phyloP scores from a whole-genome alignment of 768 basidiomycete genomes.

The Termitomyces sp. region DNA sequence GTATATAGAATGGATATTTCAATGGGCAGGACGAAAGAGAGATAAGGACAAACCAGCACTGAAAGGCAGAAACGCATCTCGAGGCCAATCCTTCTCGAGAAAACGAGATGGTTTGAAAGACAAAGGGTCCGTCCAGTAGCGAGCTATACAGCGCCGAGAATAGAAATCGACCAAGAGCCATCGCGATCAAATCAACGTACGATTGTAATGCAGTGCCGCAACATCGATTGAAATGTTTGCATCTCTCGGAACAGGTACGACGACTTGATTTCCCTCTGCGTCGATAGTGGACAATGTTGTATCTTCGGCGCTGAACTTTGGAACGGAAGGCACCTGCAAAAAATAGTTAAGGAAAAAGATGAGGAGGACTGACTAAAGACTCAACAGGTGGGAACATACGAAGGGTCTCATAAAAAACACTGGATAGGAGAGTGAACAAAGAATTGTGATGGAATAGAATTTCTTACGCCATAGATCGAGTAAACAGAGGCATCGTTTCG shows the following conservation, averaged over 20 bases:
- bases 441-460: not conserved
- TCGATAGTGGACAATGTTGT: constrained; percentile 31
- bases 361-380: not conserved
- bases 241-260: constrained; percentile 38
- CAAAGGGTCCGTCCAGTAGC: constrained; percentile 50
- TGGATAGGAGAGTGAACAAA: constrained; percentile 12
- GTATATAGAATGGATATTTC: not conserved
- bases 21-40: not conserved
- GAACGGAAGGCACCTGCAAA: constrained; percentile 31
- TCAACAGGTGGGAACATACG: constrained; percentile 41
- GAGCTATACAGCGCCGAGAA: constrained; percentile 27
- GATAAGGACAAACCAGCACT: constrained; percentile 28
- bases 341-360: not conserved
- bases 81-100: constrained; percentile 41
- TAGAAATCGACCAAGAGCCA: not conserved
- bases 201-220: constrained; percentile 44
- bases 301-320: constrained; percentile 42
- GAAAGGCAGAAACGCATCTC: constrained; percentile 51
- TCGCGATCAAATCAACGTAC: constrained; percentile 20
- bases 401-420: constrained; percentile 45
- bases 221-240: constrained; percentile 29
- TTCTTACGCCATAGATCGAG: constrained; percentile 31
- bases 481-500: constrained; percentile 33
- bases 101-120: constrained; percentile 41
- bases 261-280: constrained; percentile 29